Conservation (phyloP, 805 yeast genomes). For the Grigorovia yakushimaensis region DNA sequence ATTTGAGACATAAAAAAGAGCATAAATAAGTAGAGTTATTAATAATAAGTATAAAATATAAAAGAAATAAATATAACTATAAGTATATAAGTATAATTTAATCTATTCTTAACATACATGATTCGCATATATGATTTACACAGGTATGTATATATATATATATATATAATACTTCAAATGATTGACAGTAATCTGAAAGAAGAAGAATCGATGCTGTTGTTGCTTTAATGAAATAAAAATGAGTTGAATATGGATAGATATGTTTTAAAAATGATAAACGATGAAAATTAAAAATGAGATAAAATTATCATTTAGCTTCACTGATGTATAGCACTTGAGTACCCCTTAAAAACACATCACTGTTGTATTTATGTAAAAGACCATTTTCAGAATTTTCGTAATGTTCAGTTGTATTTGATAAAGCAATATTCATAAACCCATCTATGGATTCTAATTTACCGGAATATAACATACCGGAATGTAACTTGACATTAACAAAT, state of each 20-base stretch:
- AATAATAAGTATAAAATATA: neutral
- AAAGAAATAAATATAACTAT: neutral
- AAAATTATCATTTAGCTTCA: constrained; percentile 14
- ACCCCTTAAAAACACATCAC: constrained; percentile 30
- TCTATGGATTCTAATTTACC: constrained; percentile 81
- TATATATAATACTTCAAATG: too few relatives aligned
- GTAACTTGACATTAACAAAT: constrained; percentile 70
- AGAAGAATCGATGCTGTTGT: too few relatives aligned
- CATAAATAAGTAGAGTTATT: neutral
- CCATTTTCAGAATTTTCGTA: constrained; percentile 26
- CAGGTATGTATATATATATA: too few relatives aligned
- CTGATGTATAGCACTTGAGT: constrained; percentile 31
- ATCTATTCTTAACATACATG: neutral
- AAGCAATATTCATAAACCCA: constrained; percentile 92
- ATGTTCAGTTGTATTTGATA: constrained; percentile 65
- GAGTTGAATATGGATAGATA: too few relatives aligned
- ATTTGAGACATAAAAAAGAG: constrained; percentile 54
- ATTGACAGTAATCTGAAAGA: too few relatives aligned
- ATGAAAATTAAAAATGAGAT: too few relatives aligned
- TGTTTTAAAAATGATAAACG: too few relatives aligned
- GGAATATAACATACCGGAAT: constrained; percentile 77
- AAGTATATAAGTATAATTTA: neutral
- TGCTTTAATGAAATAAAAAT: too few relatives aligned
- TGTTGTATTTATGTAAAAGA: constrained; percentile 22
- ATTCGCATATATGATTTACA: neutral